Evolutionary conservation across 106 monocot genomes (phyloP).

Genomic region (Chionographis japonica): DNA sequence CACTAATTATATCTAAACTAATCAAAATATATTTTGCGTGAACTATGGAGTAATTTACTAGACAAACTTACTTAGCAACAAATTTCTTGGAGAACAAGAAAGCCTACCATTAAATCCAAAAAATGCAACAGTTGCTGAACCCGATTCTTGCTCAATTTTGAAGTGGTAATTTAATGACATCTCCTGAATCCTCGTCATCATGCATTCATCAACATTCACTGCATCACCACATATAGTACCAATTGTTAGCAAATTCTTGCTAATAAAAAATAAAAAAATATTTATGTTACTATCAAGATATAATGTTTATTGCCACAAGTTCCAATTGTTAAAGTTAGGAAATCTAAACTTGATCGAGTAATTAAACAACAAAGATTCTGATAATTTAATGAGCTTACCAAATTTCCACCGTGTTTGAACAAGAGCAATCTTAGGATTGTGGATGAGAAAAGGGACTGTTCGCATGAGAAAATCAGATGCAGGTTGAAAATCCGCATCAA

Average conservation of each 20-base stretch:
- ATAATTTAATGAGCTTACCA: slow-evolving; percentile 23
- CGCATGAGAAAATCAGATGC: slow-evolving; percentile 50
- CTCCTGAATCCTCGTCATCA: slow-evolving; percentile 32
- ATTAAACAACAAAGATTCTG: too few relatives aligned
- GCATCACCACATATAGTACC: too few relatives aligned
- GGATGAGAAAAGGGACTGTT: slow-evolving; percentile 53
- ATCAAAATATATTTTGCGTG: too few relatives aligned
- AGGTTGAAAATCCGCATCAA: slow-evolving; percentile 85
- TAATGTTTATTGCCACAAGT: background rate
- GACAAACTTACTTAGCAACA: too few relatives aligned
- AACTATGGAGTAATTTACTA: too few relatives aligned
- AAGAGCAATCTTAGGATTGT: too few relatives aligned
- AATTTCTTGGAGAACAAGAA: too few relatives aligned
- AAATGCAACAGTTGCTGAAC: slow-evolving; percentile 16
- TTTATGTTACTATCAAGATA: too few relatives aligned
- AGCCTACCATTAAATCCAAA: slow-evolving; percentile 18
- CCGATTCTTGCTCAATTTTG: slow-evolving; percentile 25
- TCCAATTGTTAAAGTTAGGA: too few relatives aligned
- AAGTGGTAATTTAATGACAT: slow-evolving; percentile 33
- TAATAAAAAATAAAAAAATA: slow-evolving; percentile 1
- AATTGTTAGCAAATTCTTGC: slow-evolving; percentile 3
- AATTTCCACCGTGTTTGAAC: slow-evolving; percentile 77
- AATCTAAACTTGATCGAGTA: too few relatives aligned
- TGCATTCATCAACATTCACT: slow-evolving; percentile 19
- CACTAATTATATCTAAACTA: too few relatives aligned